Percentiles rank a stretch among this genome's conserved stretches.
phyloP scores from a whole-genome alignment of 495 filamentous ascomycete genomes.

The Neohortaea acidophila region DNA sequence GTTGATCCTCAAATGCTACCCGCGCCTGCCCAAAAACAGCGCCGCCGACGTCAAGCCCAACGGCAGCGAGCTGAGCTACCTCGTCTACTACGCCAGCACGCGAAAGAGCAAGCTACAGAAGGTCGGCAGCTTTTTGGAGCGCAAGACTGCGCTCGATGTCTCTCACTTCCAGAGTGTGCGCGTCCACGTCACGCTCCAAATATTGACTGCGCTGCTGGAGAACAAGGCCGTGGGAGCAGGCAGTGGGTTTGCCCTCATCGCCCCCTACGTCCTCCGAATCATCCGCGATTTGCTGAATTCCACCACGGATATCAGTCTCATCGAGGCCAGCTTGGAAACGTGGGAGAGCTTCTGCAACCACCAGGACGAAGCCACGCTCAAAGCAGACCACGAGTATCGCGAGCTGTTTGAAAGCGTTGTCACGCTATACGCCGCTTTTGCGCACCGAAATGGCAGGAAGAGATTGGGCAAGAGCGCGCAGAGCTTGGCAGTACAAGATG shows the following conservation, averaged over 20 bases:
- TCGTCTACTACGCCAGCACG: slow-evolving; percentile 88
- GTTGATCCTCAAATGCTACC: slow-evolving; percentile 84
- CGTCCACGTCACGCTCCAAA: slow-evolving; percentile 83
- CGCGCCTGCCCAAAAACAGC: slow-evolving; percentile 71
- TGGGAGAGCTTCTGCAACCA: slow-evolving; percentile 72
- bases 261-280: slow-evolving; percentile 61
- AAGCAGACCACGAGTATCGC: slow-evolving; percentile 67
- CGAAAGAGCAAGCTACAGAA: slow-evolving; percentile 87
- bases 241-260: slow-evolving; percentile 77
- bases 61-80: slow-evolving; percentile 82
- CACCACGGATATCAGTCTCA: slow-evolving; percentile 25
- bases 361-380: slow-evolving; percentile 60
- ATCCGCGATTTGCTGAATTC: slow-evolving; percentile 52
- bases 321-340: slow-evolving; percentile 70
- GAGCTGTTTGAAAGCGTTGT: slow-evolving; percentile 71
- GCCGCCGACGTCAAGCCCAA: slow-evolving; percentile 75
- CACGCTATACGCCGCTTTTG: slow-evolving; percentile 59
- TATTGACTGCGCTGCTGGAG: slow-evolving; percentile 75
- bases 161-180: slow-evolving; percentile 44
- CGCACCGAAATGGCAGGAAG: slow-evolving; percentile 35
- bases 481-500: slow-evolving; percentile 49
- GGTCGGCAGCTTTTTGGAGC: slow-evolving; percentile 79
- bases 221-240: slow-evolving; percentile 41
- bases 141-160: slow-evolving; percentile 76
- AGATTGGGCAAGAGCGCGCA: slow-evolving; percentile 11